Conservation (phyloP, 257 asterid genomes). For the Penstemon barbatus region DNA sequence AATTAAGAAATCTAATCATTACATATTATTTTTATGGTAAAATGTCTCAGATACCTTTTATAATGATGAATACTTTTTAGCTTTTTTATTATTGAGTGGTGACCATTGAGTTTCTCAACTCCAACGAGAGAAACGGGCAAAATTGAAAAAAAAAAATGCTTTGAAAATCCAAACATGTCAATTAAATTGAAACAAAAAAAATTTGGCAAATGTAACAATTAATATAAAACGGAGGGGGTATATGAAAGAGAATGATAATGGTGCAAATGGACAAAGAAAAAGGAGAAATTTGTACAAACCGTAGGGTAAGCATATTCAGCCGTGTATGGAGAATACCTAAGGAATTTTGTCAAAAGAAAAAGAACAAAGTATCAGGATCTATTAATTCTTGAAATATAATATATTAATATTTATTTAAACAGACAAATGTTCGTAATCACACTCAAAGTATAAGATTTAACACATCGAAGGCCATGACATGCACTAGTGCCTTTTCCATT, state of each 20-base stretch:
- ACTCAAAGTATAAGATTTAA: background rate
- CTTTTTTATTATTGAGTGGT: too few species aligned
- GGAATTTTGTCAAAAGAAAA: conserved; percentile 12
- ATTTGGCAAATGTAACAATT: too few species aligned
- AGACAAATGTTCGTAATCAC: background rate
- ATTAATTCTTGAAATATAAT: background rate
- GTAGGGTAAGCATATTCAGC: conserved; percentile 73
- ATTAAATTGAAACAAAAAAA: too few species aligned
- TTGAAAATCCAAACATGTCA: too few species aligned
- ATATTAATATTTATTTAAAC: background rate
- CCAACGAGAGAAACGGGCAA: too few species aligned
- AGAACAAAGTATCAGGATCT: conserved; percentile 24
- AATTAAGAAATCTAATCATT: too few species aligned
- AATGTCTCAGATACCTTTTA: too few species aligned
- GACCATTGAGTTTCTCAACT: too few species aligned
- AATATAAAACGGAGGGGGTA: too few species aligned
- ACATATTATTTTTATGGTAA: too few species aligned
- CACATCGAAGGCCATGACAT: background rate
- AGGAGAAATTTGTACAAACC: conserved; percentile 51
- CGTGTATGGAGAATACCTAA: conserved; percentile 91
- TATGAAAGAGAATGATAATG: background rate
- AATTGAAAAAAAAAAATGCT: too few species aligned
- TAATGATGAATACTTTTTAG: too few species aligned
- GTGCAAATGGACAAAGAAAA: background rate
- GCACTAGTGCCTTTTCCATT: background rate